Evolutionary conservation across 306 rosid genomes (phyloP), one percentile per base, ranked within the genome.

Genomic region (Quercus agrifolia): DNA sequence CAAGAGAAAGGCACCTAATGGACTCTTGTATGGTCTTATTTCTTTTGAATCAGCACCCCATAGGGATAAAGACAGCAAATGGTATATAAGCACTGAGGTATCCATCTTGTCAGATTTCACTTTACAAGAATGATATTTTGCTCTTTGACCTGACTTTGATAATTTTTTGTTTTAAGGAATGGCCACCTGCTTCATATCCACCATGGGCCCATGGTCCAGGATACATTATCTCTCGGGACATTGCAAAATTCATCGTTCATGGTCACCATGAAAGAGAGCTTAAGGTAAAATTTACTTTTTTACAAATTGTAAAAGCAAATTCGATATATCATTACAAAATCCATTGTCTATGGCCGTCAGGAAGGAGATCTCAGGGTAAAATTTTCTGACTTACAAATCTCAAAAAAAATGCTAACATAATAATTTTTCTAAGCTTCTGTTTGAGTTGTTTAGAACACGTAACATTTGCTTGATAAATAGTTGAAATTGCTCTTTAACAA

Each of bases 161-260:
- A 77, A 61, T 78, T 71, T 77, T 70, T 25, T 82, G n/a, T 14
- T 35, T 67, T 70, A 52, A 94, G 98, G 97, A 94, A 86, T 94
- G 98, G 98, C 91, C 97, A 7, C 88, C 90, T 81, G 91, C 80
- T 61, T 71, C 81, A 6, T 94, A 89, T 87, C 98, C 98, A 12
- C 97, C 94, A 21, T 94, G 98, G 98, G 98, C 98, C 6, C 98
- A 94, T 75, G 98, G 97, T 78, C 98, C 98, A 6, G 98, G 98
- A 56, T 94, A 94, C 70, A 77, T 92, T 63, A 90, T 94, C 82
- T 92, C 98, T 59, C 90, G 94, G 38, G 97, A 94, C 83, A 90
- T 94, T 3, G 98, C 92, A 59, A 90, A 91, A 71, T 94, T 91
- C 59, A 72, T 94, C 62, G 92, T 86, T 68, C 78, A 54, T 4